These are phyloP conservation scores for Drechmeria coniospora DNA, from an alignment of 2,329 filamentous ascomycete genomes.

Conservation along the genomic window DNA sequence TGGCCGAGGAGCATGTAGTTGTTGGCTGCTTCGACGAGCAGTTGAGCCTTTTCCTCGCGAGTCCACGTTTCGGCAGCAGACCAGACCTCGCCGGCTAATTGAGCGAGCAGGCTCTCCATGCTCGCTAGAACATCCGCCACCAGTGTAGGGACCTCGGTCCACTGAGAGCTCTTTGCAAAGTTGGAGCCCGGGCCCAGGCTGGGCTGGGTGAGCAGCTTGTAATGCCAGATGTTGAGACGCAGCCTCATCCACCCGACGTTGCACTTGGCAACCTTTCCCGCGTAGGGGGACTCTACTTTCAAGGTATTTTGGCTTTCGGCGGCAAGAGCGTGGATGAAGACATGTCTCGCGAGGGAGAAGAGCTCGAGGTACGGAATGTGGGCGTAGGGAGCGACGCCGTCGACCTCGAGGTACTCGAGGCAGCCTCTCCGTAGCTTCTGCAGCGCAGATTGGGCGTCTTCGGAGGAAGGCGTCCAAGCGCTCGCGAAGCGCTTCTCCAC, in stretches of 20 bases:
- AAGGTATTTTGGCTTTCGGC: constrained; percentile 10
- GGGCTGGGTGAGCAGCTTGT: constrained; percentile 43
- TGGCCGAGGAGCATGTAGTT: constrained; percentile 74
- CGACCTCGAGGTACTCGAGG: constrained; percentile 55
- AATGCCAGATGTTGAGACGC: constrained; percentile 56
- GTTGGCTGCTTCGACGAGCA: constrained; percentile 68
- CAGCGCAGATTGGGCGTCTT: constrained; percentile 10
- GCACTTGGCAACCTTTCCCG: constrained; percentile 27
- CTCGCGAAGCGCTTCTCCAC: constrained; percentile 25
- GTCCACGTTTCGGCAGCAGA: constrained; percentile 20
- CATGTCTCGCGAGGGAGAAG: constrained; percentile 53
- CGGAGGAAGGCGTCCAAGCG: constrained; percentile 14
- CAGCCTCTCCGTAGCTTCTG: constrained; percentile 38
- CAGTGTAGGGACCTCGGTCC: constrained; percentile 43
- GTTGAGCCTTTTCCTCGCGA: constrained; percentile 44
- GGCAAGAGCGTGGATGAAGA: constrained; percentile 21
- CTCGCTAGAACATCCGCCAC: constrained; percentile 31
- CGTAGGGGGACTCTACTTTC: constrained; percentile 9
- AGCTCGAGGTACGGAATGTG: constrained; percentile 74
- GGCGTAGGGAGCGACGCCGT: constrained; percentile 76
- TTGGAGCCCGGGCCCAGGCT: constrained; percentile 36
- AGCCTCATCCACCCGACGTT: constrained; percentile 47
- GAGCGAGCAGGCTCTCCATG: constrained; percentile 24
- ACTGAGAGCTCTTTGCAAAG: constrained; percentile 40
- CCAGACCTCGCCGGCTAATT: constrained; percentile 22